A percentile compares a stretch with the other conserved stretches of the same genome.
Evolutionary conservation across 371 early-diverging fungal genomes (phyloP).

Genomic region (Mucor piriformis): DNA sequence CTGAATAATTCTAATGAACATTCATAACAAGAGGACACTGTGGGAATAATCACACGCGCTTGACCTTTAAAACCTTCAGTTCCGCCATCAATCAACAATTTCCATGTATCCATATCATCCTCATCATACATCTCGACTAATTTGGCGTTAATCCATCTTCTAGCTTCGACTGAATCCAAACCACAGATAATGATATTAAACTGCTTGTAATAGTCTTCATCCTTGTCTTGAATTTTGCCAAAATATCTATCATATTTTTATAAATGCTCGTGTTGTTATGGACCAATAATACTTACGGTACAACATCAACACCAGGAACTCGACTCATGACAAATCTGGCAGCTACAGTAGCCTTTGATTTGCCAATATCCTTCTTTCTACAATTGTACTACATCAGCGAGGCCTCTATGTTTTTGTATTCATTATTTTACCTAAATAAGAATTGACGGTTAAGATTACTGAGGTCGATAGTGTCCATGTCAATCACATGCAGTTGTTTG

Average conservation of each 20-base stretch:
- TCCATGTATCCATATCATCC: conserved; percentile 68
- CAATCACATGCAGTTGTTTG: conserved; percentile 86
- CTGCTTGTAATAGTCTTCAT: conserved; percentile 86
- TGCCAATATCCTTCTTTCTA: conserved; percentile 79
- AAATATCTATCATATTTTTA: conserved; percentile 63
- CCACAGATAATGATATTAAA: conserved; percentile 93
- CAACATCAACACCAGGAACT: conserved; percentile 78
- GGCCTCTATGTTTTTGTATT: not conserved
- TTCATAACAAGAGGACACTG: conserved; percentile 81
- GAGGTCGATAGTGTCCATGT: conserved; percentile 98
- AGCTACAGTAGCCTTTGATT: conserved; percentile 84
- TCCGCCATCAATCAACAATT: conserved; percentile 94
- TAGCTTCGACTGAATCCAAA: conserved; percentile 92
- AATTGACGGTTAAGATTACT: conserved; percentile 99
- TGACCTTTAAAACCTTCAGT: conserved; percentile 98
- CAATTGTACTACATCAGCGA: not conserved
- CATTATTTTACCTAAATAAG: conserved; percentile 73
- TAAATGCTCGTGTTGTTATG: too few relatives aligned
- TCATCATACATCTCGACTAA: conserved; percentile 76
- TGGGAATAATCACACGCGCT: conserved; percentile 88
- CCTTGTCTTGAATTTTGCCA: conserved; percentile 94
- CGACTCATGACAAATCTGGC: conserved; percentile 88
- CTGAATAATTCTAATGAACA: conserved; percentile 82
- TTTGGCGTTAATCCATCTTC: conserved; percentile 96
- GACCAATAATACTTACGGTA: conserved; percentile 74